Evolutionary conservation across 371 early-diverging fungal genomes (phyloP).

Genomic region (Apophysomyces variabilis): DNA sequence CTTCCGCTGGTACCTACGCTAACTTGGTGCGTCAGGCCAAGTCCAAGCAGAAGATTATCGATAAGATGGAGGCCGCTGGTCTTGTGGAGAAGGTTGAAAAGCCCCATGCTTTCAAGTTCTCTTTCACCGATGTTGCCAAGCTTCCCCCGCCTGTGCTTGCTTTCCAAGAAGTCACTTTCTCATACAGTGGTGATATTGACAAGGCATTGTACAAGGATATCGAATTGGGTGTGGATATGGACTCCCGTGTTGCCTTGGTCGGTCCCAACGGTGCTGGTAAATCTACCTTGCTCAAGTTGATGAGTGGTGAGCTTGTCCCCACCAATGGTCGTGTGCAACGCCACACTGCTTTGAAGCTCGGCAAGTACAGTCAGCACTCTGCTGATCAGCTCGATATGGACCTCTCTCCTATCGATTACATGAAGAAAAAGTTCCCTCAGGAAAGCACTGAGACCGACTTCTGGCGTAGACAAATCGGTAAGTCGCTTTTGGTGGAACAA

Average conservation of each 20-base stretch:
- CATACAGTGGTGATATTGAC: conserved; percentile 53
- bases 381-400: conserved; percentile 66
- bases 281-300: conserved; percentile 76
- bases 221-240: conserved; percentile 38
- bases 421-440: conserved; percentile 52
- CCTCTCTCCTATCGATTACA: conserved; percentile 49
- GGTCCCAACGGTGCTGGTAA: conserved; percentile 88
- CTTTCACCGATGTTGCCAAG: conserved; percentile 58
- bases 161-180: conserved; percentile 66
- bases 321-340: conserved; percentile 62
- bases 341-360: conserved; percentile 63
- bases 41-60: conserved; percentile 70
- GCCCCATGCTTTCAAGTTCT: conserved; percentile 57
- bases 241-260: conserved; percentile 67
- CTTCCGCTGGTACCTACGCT: conserved; percentile 98
- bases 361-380: conserved; percentile 83
- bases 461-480: conserved; percentile 69
- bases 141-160: conserved; percentile 64
- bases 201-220: conserved; percentile 65
- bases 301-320: conserved; percentile 63
- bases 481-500: conserved; percentile 29
- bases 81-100: conserved; percentile 62
- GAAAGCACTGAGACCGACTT: conserved; percentile 50
- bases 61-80: conserved; percentile 64
- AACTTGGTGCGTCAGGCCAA: conserved; percentile 98